Percentiles rank a stretch among this genome's conserved stretches.
These are phyloP conservation scores for Citrus mangshanensis DNA, from an alignment of 345 rosid genomes.

Conservation along the genomic window DNA sequence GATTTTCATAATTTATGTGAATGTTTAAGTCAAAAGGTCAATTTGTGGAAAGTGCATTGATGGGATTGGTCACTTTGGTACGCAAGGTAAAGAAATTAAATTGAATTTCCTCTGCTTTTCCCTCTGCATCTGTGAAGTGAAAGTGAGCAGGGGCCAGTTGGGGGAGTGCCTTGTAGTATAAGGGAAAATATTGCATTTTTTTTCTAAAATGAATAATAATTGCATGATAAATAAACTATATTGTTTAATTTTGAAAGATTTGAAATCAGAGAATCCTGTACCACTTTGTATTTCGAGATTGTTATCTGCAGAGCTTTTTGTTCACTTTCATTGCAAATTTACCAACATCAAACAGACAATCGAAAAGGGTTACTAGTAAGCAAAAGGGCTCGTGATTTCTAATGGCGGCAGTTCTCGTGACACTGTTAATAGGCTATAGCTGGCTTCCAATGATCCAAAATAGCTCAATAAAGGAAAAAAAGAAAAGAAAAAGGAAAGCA, in stretches of 20 bases:
- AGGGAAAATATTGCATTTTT: neutral
- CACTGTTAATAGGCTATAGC: neutral
- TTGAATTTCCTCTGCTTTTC: neutral
- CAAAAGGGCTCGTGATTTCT: neutral
- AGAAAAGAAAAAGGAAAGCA: too few species aligned
- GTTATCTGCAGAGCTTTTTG: neutral
- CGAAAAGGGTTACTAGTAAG: neutral
- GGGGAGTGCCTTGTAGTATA: neutral
- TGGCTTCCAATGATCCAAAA: slow-evolving; percentile 1
- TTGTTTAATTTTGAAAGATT: neutral
- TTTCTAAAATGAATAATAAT: neutral
- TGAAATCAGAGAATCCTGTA: neutral
- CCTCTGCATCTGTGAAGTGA: too few species aligned
- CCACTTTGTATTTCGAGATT: neutral
- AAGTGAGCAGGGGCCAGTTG: neutral
- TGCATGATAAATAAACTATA: neutral
- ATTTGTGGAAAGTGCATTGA: neutral
- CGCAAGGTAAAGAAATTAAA: slow-evolving; percentile 4
- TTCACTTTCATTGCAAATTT: neutral
- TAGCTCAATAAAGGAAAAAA: too few species aligned
- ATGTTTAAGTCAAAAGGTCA: slow-evolving; percentile 16
- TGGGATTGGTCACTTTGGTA: neutral
- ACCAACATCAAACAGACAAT: neutral
- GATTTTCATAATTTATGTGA: neutral
- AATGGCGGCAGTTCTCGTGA: neutral